phyloP scores from a whole-genome alignment of 2,329 filamentous ascomycete genomes.

The Aspergillus sp. region DNA sequence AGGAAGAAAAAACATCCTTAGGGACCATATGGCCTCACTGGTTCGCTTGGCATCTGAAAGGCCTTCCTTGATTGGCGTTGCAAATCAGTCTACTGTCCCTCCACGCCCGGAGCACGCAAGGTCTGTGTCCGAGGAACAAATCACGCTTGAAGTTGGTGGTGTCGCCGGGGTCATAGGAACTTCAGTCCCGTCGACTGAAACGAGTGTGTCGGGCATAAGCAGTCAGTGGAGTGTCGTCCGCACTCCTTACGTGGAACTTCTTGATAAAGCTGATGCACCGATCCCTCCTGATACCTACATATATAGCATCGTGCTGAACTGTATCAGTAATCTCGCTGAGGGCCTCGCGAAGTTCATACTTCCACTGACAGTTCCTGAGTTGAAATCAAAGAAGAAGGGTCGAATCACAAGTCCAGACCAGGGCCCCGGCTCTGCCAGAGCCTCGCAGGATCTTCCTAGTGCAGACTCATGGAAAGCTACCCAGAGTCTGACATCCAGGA shows the following conservation, averaged over 20 bases:
- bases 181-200: slow-evolving; percentile 56
- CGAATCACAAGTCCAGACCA: slow-evolving; percentile 28
- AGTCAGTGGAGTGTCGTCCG: slow-evolving; percentile 82
- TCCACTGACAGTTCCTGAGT: slow-evolving; percentile 77
- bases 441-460: slow-evolving; percentile 21
- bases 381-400: slow-evolving; percentile 41
- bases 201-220: slow-evolving; percentile 67
- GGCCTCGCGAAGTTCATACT: slow-evolving; percentile 88
- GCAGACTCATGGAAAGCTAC: slow-evolving; percentile 19
- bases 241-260: slow-evolving; percentile 81
- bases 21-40: slow-evolving; percentile 74
- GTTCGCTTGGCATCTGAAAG: slow-evolving; percentile 91
- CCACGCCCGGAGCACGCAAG: slow-evolving; percentile 48
- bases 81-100: slow-evolving; percentile 79
- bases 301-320: slow-evolving; percentile 79
- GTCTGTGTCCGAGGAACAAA: slow-evolving; percentile 62
- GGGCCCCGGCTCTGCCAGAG: slow-evolving; percentile 22
- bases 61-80: slow-evolving; percentile 76
- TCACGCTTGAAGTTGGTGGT: slow-evolving; percentile 79
- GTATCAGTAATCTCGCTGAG: slow-evolving; percentile 83
- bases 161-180: slow-evolving; percentile 79
- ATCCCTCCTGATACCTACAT: slow-evolving; percentile 83
- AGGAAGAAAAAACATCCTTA: slow-evolving; percentile 65
- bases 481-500: slow-evolving; percentile 16
- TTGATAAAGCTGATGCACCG: slow-evolving; percentile 84